A percentile compares a stretch with the other conserved stretches of the same genome.
phyloP scores from a whole-genome alignment of 371 early-diverging fungal species.

The Parasitella parasitica region DNA sequence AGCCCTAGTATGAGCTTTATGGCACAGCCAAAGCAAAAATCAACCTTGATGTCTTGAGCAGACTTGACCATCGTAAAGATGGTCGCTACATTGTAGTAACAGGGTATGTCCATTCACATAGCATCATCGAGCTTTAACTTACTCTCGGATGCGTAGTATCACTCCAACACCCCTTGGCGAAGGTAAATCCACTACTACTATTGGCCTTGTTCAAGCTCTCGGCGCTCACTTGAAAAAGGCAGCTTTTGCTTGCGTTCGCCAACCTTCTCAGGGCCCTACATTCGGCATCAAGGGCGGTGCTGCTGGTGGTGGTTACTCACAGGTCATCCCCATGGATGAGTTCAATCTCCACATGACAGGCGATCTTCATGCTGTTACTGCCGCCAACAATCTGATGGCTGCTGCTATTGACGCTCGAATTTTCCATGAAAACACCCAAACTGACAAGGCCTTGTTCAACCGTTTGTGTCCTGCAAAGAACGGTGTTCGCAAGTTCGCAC shows the following conservation, averaged over 20 bases:
- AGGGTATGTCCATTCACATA: slow-evolving; percentile 53
- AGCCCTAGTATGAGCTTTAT: slow-evolving; percentile 87
- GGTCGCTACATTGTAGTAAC: slow-evolving; percentile 95
- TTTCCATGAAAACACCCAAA: slow-evolving; percentile 94
- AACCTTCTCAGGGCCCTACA: slow-evolving; percentile 97
- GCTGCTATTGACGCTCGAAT: slow-evolving; percentile 97
- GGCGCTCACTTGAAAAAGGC: slow-evolving; percentile 88
- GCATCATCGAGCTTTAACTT: background rate
- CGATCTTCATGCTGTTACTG: slow-evolving; percentile 96
- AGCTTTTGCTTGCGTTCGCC: slow-evolving; percentile 94
- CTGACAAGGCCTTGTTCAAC: slow-evolving; percentile 84
- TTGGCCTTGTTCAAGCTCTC: slow-evolving; percentile 92
- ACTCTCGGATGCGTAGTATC: slow-evolving; percentile 53
- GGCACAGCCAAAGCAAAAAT: slow-evolving; percentile 93
- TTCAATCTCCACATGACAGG: slow-evolving; percentile 98
- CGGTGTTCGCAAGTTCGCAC: slow-evolving; percentile 78
- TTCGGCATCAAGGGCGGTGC: slow-evolving; percentile 99
- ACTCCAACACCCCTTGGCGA: slow-evolving; percentile 98
- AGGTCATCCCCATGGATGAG: slow-evolving; percentile 98
- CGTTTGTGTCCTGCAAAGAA: slow-evolving; percentile 88
- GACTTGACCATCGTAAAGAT: slow-evolving; percentile 75
- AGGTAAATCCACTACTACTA: slow-evolving; percentile 96
- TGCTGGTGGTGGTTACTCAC: slow-evolving; percentile 97
- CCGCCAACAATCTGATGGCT: slow-evolving; percentile 95
- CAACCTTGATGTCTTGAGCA: slow-evolving; percentile 73